Percentiles rank a stretch among this genome's conserved stretches.
These are phyloP conservation scores for Leccinum proliferum DNA, from an alignment of 1,284 basidiomycete genomes.

Conservation along the genomic window DNA sequence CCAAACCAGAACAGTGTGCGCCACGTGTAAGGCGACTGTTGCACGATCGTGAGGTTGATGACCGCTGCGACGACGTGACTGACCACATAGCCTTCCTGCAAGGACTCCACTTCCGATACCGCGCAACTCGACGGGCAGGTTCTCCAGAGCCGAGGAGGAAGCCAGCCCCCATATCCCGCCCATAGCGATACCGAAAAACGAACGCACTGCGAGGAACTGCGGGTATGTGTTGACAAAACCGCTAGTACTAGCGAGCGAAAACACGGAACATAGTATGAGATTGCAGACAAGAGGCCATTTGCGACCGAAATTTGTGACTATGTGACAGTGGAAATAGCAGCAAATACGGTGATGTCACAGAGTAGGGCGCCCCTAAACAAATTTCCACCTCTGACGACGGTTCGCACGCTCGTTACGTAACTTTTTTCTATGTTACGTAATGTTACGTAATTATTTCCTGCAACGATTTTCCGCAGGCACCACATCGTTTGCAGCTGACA, in stretches of 20 bases:
- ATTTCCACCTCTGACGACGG: too few relatives aligned
- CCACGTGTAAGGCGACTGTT: constrained; percentile 47
- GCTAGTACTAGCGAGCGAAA: constrained; percentile 79
- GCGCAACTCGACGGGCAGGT: constrained; percentile 81
- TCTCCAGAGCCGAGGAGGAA: constrained; percentile 63
- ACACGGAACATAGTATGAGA: constrained; percentile 61
- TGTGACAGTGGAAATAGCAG: too few relatives aligned
- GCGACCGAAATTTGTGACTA: constrained; percentile 54
- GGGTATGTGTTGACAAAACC: constrained; percentile 66
- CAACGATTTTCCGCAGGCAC: too few relatives aligned
- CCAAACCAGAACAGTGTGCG: constrained; percentile 64
- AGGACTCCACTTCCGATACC: constrained; percentile 82
- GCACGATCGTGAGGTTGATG: constrained; percentile 75
- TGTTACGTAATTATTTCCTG: too few relatives aligned
- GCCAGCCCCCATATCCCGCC: constrained; percentile 81
- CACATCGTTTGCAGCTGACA: too few relatives aligned
- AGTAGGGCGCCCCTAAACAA: too few relatives aligned
- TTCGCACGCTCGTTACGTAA: too few relatives aligned
- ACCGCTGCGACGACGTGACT: constrained; percentile 62
- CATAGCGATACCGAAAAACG: constrained; percentile 86
- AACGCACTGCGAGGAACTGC: constrained; percentile 69
- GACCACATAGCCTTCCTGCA: constrained; percentile 79
- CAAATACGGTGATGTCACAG: too few relatives aligned
- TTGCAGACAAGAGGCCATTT: constrained; percentile 91
- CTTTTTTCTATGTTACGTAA: too few relatives aligned